Evolutionary conservation across 805 yeast species (phyloP), one percentile per base, ranked within the genome.

Genomic region (Ogataea nakhonphanomensis): DNA sequence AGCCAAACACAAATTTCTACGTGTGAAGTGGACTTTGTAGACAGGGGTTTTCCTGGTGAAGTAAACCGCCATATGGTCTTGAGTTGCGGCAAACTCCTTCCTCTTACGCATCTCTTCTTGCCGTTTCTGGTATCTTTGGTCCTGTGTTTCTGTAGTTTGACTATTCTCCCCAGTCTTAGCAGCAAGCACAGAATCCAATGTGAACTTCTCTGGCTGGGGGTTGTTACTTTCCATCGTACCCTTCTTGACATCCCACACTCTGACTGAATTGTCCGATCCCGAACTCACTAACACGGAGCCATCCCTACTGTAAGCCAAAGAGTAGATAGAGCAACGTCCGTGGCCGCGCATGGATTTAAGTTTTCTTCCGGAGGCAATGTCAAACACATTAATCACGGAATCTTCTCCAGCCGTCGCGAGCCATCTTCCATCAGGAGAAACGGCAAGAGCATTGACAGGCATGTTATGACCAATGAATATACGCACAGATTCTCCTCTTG

Each of bases 361-460:
- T 37, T 89, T 70, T 49, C 95, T 74, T 15, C 98, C 98, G 2
- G 90, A 76, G 2, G 96, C 95, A 40, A 86, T 79, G 66, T 93
- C 99, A 95, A 97, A 93, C 28, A 93, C 73, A 57, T 84, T 83
- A 25, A 93, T 84, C 8, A 84, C 75, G 30, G 89, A 79, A 61
- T 93, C 98, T 58, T 89, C 97, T 39, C 96, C 95, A 2, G 95
- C 97, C 42, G 89, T 78, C 4, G 98, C 96, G 41, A 93, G 68
- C 91, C 96, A 86, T 57, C 97, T 74, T 3, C 99, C 99, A 67
- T 93, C 97, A 0, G 98, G 98, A 1, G 96, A 84, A 7, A 88
- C 95, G 0, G 95, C 89, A 50, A 87, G 67, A 13, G 89, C 74
- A 47, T 86, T 84, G 15, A 93, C 77, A 1, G 97, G 84, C n/a